Conservation (phyloP, 2,329 filamentous ascomycete species). For the Alternaria rosae region DNA sequence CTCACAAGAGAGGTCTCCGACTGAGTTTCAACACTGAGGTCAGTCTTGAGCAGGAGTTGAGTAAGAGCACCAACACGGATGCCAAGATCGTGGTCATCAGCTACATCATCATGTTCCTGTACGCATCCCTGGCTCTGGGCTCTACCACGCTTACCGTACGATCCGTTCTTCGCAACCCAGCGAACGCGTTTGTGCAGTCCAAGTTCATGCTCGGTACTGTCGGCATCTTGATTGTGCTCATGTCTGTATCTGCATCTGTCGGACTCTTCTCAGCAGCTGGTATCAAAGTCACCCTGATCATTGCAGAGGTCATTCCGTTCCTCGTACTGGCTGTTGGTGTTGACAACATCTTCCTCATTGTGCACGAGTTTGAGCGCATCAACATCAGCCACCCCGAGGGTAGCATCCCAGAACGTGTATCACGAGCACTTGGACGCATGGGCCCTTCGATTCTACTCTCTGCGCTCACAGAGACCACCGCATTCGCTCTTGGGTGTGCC, state of each 20-base stretch:
- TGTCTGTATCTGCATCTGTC: slow-evolving; percentile 96
- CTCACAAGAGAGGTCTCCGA: slow-evolving; percentile 76
- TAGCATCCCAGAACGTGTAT: slow-evolving; percentile 83
- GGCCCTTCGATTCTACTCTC: slow-evolving; percentile 96
- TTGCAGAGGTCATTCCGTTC: slow-evolving; percentile 98
- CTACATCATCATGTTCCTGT: slow-evolving; percentile 98
- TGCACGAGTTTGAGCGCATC: slow-evolving; percentile 96
- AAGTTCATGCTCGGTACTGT: slow-evolving; percentile 96
- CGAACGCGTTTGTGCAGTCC: slow-evolving; percentile 87
- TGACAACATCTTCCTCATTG: slow-evolving; percentile 98
- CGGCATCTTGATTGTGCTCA: slow-evolving; percentile 92
- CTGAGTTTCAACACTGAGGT: slow-evolving; percentile 96
- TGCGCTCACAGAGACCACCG: slow-evolving; percentile 90
- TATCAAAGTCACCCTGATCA: slow-evolving; percentile 95
- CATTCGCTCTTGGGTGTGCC: slow-evolving; percentile 89
- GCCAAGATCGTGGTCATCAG: slow-evolving; percentile 96
- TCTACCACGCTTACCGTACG: slow-evolving; percentile 82
- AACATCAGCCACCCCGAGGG: slow-evolving; percentile 92
- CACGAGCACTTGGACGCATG: slow-evolving; percentile 91
- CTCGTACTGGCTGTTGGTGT: slow-evolving; percentile 95
- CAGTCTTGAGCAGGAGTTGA: slow-evolving; percentile 92
- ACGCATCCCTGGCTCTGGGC: slow-evolving; percentile 90
- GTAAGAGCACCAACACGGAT: slow-evolving; percentile 98
- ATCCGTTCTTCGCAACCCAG: slow-evolving; percentile 81
- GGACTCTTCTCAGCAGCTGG: slow-evolving; percentile 91